Conservation (phyloP, 78 protist species). For the Pigoraptor vietnamica region DNA sequence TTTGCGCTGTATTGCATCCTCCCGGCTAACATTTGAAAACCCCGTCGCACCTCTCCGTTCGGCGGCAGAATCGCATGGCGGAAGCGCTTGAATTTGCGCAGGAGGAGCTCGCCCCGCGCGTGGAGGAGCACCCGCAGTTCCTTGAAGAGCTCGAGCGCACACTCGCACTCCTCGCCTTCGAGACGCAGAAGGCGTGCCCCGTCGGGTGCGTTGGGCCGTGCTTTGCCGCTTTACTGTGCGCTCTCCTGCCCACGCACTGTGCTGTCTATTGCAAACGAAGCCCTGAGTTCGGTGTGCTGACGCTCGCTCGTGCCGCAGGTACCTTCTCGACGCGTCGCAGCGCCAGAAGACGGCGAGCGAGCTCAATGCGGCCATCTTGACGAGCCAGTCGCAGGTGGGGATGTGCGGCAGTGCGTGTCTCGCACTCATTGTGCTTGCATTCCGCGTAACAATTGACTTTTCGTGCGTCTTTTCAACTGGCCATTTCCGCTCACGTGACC, state of each 20-base stretch:
- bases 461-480: neutral
- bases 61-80: constrained; percentile 6
- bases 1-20: too few species aligned
- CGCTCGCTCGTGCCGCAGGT: neutral
- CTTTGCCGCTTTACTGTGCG: neutral
- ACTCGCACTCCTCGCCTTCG: constrained; percentile 79
- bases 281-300: too few species aligned
- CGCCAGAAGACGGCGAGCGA: constrained; percentile 80
- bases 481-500: neutral
- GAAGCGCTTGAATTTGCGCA: constrained; percentile 88
- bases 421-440: neutral
- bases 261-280: too few species aligned
- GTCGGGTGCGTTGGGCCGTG: constrained; percentile 34
- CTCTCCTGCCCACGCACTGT: neutral
- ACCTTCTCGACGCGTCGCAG: constrained; percentile 39
- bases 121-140: constrained; percentile 72
- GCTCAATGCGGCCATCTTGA: constrained; percentile 80
- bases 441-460: too few species aligned
- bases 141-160: constrained; percentile 80
- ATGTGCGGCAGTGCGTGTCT: neutral
- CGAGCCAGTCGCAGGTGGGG: constrained; percentile 51
- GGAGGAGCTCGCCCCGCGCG: constrained; percentile 75
- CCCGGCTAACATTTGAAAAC: too few species aligned
- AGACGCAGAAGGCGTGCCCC: constrained; percentile 52
- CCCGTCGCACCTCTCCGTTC: too few species aligned